phyloP scores from a whole-genome alignment of 108 stramenopile species.

The Schizochytrium sp. region DNA sequence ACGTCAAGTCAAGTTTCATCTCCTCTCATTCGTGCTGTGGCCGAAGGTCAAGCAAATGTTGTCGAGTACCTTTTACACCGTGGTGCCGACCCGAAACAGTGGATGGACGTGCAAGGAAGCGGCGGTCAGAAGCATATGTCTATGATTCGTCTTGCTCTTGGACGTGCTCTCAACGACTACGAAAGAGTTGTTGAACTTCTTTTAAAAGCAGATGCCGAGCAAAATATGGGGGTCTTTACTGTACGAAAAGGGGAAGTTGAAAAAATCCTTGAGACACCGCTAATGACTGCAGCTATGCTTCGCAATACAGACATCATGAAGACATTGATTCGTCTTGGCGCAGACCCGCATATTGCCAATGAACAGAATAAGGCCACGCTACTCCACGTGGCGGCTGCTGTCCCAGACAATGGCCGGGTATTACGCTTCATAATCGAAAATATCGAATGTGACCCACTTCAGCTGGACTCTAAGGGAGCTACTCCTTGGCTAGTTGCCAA shows the following conservation, averaged over 20 bases:
- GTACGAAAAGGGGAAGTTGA: neutral
- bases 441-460: neutral
- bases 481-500: neutral
- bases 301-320: neutral
- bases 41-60: neutral
- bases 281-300: constrained; percentile 1
- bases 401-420: neutral
- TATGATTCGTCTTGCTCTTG: neutral
- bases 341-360: neutral
- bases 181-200: neutral
- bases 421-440: neutral
- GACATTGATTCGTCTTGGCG: neutral
- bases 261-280: neutral
- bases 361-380: neutral
- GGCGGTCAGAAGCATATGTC: neutral
- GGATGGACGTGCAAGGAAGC: neutral
- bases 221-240: neutral
- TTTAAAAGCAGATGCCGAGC: neutral
- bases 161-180: neutral
- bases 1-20: neutral
- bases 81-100: constrained; percentile 11
- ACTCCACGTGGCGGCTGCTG: neutral
- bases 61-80: neutral
- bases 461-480: neutral
- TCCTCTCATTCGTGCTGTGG: constrained; percentile 10